Evolutionary conservation across 768 basidiomycete genomes (phyloP).

Genomic region (Dendrothele bispora): DNA sequence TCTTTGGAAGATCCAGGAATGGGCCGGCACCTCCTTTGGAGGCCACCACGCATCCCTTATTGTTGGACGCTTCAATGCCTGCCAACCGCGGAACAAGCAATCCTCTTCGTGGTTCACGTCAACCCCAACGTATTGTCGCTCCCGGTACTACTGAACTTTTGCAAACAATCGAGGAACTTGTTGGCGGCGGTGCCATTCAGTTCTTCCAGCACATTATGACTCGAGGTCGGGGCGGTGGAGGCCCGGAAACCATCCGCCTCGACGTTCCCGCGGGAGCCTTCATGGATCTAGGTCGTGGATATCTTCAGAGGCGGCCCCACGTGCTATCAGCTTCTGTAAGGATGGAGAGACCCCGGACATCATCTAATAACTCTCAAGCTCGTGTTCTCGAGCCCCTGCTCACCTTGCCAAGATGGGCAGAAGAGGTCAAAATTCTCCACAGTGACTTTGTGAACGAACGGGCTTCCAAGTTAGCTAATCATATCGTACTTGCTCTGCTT

Average conservation of each 20-base stretch:
- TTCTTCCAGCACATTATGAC: slow-evolving; percentile 81
- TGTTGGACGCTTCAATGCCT: slow-evolving; percentile 59
- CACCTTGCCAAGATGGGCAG: slow-evolving; percentile 85
- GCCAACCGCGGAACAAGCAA: slow-evolving; percentile 43
- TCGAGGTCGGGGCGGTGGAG: slow-evolving; percentile 51
- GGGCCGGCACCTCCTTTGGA: slow-evolving; percentile 55
- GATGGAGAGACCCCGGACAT: slow-evolving; percentile 52
- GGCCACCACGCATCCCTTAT: slow-evolving; percentile 77
- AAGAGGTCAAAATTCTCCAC: slow-evolving; percentile 82
- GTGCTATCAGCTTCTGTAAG: slow-evolving; percentile 58
- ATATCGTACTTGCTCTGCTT: slow-evolving; percentile 70
- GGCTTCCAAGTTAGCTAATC: slow-evolving; percentile 64
- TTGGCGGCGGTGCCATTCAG: slow-evolving; percentile 80
- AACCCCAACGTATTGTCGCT: slow-evolving; percentile 55
- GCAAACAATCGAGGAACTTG: slow-evolving; percentile 77
- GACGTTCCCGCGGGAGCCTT: slow-evolving; percentile 71
- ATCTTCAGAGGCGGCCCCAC: slow-evolving; percentile 48
- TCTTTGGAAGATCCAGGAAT: slow-evolving; percentile 65
- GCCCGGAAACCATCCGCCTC: slow-evolving; percentile 70
- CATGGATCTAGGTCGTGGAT: slow-evolving; percentile 57
- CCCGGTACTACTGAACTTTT: slow-evolving; percentile 59
- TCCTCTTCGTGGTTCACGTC: slow-evolving; percentile 50
- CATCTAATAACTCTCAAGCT: slow-evolving; percentile 38
- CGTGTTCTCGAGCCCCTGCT: slow-evolving; percentile 77
- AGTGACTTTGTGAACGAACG: slow-evolving; percentile 73